Evolutionary conservation across 2,329 filamentous ascomycete species (phyloP).

Genomic region (Cryphonectria parasitica): DNA sequence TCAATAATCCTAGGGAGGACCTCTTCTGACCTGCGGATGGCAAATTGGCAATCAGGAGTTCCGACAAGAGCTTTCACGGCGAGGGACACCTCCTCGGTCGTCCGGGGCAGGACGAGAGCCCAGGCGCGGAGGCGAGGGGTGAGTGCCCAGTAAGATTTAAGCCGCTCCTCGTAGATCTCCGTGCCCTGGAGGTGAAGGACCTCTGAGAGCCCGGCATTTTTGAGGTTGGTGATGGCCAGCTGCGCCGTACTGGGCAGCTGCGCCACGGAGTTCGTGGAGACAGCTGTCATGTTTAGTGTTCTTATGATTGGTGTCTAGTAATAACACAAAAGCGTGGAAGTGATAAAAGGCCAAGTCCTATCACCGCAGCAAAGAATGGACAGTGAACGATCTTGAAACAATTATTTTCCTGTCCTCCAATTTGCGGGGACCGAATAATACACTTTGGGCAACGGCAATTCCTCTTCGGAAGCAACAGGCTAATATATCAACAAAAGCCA

Average conservation of each 20-base stretch:
- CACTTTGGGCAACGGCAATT: neutral
- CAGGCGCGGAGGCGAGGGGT: conserved; percentile 7
- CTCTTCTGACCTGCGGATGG: conserved; percentile 7
- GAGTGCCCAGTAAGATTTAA: conserved; percentile 11
- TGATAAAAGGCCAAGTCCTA: neutral
- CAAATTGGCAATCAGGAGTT: conserved; percentile 6
- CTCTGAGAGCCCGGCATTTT: neutral
- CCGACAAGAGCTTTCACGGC: conserved; percentile 1
- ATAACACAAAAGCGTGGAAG: no score
- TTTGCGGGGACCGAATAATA: neutral
- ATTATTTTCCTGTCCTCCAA: neutral
- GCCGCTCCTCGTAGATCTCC: neutral
- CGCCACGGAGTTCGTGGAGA: neutral
- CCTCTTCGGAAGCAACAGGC: neutral
- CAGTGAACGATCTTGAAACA: neutral
- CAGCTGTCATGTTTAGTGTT: neutral
- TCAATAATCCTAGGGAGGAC: neutral
- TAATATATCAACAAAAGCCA: neutral
- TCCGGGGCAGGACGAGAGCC: conserved; percentile 11
- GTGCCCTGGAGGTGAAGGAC: conserved; percentile 3
- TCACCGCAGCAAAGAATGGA: neutral
- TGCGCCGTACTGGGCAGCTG: neutral
- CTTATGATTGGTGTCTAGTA: neutral
- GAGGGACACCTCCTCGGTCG: neutral
- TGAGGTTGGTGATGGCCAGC: neutral